phyloP scores from a whole-genome alignment of 2,329 filamentous ascomycete genomes.

The Neofusicoccum umdonicola region DNA sequence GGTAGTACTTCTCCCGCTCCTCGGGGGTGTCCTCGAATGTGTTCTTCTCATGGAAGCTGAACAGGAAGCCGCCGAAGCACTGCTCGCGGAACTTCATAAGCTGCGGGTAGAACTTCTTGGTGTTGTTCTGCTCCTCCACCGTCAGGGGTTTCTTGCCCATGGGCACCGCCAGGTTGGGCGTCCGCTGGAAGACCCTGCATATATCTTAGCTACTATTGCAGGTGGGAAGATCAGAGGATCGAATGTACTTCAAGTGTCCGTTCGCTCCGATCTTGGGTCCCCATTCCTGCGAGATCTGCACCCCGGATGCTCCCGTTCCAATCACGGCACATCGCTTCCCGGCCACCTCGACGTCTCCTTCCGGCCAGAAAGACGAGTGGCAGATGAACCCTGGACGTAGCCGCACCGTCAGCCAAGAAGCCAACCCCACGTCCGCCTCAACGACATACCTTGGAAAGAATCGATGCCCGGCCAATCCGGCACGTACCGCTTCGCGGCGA shows the following conservation, averaged over 20 bases:
- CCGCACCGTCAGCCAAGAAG: neutral
- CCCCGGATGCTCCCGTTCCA: slow-evolving; percentile 63
- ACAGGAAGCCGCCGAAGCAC: slow-evolving; percentile 60
- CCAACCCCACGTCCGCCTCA: neutral
- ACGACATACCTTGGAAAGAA: slow-evolving; percentile 55
- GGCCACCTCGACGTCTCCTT: slow-evolving; percentile 50
- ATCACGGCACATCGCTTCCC: slow-evolving; percentile 64
- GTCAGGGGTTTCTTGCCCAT: slow-evolving; percentile 55
- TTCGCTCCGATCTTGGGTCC: slow-evolving; percentile 28
- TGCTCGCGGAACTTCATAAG: slow-evolving; percentile 54
- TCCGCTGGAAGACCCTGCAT: slow-evolving; percentile 63
- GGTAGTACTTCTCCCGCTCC: slow-evolving; percentile 44
- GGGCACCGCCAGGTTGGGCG: slow-evolving; percentile 63
- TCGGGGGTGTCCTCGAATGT: slow-evolving; percentile 49
- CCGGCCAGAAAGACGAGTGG: slow-evolving; percentile 62
- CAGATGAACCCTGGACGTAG: slow-evolving; percentile 36
- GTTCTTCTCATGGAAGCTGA: slow-evolving; percentile 53
- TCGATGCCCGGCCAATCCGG: slow-evolving; percentile 60
- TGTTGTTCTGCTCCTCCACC: slow-evolving; percentile 50
- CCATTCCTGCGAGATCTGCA: slow-evolving; percentile 63
- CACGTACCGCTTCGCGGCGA: slow-evolving; percentile 59
- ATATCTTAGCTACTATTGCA: slow-evolving; percentile 42
- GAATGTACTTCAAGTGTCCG: neutral
- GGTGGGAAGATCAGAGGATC: too few relatives aligned
- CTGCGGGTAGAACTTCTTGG: slow-evolving; percentile 41